Percentiles rank a stretch among this genome's conserved stretches.
Evolutionary conservation across 2,329 filamentous ascomycete species (phyloP).

Genomic region (Fusarium tanahbumbuense): DNA sequence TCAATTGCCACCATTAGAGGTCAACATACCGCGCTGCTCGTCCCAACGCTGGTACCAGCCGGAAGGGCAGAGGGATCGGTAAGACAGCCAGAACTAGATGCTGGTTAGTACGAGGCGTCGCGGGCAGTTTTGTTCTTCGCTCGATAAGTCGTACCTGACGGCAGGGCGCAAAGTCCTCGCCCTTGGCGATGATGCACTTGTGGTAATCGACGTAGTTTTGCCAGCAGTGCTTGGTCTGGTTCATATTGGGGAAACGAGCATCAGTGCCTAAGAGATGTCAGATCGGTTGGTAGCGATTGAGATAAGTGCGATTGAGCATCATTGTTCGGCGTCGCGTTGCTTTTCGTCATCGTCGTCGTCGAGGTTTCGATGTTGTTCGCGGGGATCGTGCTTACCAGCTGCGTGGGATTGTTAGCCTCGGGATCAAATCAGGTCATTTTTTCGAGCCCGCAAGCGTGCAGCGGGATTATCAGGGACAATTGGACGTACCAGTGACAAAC

Average conservation of each 20-base stretch:
- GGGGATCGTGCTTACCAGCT: constrained; percentile 57
- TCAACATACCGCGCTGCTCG: constrained; percentile 86
- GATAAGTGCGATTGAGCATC: constrained; percentile 44
- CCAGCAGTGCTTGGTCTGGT: constrained; percentile 99
- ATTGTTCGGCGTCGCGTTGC: constrained; percentile 36
- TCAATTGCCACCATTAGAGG: not conserved
- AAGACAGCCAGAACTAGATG: constrained; percentile 90
- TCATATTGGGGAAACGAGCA: constrained; percentile 98
- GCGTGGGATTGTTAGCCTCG: constrained; percentile 57
- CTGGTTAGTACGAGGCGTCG: constrained; percentile 34
- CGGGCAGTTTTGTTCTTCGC: not conserved
- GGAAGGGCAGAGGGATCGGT: constrained; percentile 96
- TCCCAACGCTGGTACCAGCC: constrained; percentile 96
- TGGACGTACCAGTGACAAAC: constrained; percentile 93
- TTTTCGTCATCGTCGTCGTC: constrained; percentile 24
- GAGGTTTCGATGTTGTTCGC: constrained; percentile 32
- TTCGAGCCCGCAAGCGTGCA: constrained; percentile 42
- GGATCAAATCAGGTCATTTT: constrained; percentile 53
- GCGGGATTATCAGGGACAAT: constrained; percentile 51
- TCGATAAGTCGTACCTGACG: constrained; percentile 75
- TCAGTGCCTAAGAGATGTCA: constrained; percentile 79
- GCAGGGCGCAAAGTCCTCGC: constrained; percentile 98
- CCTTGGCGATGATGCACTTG: constrained; percentile 99
- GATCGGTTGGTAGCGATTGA: constrained; percentile 23
- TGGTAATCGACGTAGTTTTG: constrained; percentile 99